Conservation (phyloP, 164 flowering plant species). For the Dillenia turbinata region DNA sequence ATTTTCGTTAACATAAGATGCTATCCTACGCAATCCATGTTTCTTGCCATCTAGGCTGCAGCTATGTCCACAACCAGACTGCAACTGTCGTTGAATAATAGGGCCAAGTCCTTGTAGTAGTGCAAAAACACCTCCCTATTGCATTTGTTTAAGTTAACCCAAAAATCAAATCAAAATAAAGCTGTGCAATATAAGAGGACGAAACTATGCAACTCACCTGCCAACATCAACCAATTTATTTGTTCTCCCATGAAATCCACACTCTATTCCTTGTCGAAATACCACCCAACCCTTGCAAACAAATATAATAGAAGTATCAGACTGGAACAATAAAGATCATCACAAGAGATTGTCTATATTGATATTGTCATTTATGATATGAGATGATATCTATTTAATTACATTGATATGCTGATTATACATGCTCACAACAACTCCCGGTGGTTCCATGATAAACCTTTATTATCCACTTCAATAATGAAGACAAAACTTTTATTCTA, state of each 20-base stretch:
- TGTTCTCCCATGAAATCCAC: slow-evolving; percentile 94
- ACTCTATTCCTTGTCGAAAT: slow-evolving; percentile 84
- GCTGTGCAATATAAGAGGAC: not conserved
- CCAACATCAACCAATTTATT: slow-evolving; percentile 98
- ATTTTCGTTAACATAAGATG: slow-evolving; percentile 18
- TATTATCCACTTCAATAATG: no score
- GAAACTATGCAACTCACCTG: slow-evolving; percentile 74
- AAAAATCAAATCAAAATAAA: not conserved
- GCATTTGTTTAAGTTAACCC: slow-evolving; percentile 5
- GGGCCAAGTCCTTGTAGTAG: slow-evolving; percentile 52
- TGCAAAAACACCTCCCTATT: slow-evolving; percentile 68
- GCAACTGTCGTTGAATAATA: slow-evolving; percentile 31
- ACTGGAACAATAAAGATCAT: not conserved
- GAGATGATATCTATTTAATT: no score
- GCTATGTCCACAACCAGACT: slow-evolving; percentile 13
- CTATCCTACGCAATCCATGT: slow-evolving; percentile 16
- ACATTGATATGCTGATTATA: no score
- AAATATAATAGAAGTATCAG: slow-evolving; percentile 1
- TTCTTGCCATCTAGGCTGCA: slow-evolving; percentile 26
- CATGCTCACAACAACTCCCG: no score
- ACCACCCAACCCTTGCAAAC: slow-evolving; percentile 75
- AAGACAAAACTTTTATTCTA: no score
- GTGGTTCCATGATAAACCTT: no score
- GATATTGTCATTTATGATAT: no score
- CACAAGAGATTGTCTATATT: not conserved